phyloP scores from a whole-genome alignment of 306 rosid species.

The Vigna hirtella region DNA sequence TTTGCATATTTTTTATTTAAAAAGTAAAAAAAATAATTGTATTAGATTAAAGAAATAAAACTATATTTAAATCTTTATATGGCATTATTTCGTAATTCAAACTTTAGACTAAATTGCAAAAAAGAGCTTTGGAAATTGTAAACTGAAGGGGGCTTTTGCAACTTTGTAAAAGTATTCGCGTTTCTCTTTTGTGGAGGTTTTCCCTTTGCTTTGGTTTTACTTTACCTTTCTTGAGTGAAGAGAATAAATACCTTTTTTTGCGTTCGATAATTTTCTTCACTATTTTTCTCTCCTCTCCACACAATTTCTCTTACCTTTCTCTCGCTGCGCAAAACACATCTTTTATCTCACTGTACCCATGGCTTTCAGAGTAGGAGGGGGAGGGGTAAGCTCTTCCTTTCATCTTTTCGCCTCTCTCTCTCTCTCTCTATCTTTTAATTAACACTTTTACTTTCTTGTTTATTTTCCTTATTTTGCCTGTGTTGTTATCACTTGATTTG shows the following conservation, averaged over 20 bases:
- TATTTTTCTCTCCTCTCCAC: constrained; percentile 33
- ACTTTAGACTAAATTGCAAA: too few relatives aligned
- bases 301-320: background rate
- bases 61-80: too few relatives aligned
- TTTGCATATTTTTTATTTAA: too few relatives aligned
- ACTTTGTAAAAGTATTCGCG: background rate
- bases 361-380: constrained; percentile 73
- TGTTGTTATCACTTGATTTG: constrained; percentile 33
- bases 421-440: too few relatives aligned
- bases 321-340: constrained; percentile 33
- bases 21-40: too few relatives aligned
- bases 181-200: constrained; percentile 1
- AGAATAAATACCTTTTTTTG: background rate
- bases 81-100: too few relatives aligned
- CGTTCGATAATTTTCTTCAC: background rate
- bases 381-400: constrained; percentile 51
- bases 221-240: background rate
- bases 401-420: background rate
- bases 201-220: constrained; percentile 23
- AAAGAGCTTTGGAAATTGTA: too few relatives aligned
- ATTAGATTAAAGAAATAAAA: too few relatives aligned
- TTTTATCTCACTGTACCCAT: constrained; percentile 41
- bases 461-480: background rate
- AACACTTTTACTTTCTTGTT: too few relatives aligned
- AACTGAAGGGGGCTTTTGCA: too few relatives aligned